phyloP scores from a whole-genome alignment of 345 rosid genomes.

The Moringa oleifera region DNA sequence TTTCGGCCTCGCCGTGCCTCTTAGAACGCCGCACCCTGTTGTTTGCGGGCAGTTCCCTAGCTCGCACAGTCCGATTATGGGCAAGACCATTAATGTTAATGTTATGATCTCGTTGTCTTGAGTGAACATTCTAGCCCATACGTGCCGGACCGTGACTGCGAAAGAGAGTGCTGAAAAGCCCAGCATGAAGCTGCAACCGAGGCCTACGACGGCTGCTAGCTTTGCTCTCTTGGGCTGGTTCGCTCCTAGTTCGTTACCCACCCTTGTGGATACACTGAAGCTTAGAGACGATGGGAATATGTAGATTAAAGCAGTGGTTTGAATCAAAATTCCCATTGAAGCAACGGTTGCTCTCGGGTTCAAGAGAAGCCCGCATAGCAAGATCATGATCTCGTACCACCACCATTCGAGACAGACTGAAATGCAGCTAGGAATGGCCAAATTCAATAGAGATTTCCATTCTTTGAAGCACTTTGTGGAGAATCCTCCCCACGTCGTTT shows the following conservation, averaged over 20 bases:
- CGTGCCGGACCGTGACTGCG: constrained; percentile 39
- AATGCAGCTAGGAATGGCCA: constrained; percentile 69
- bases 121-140: constrained; percentile 71
- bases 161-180: constrained; percentile 49
- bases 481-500: constrained; percentile 52
- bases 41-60: constrained; percentile 82
- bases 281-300: constrained; percentile 80
- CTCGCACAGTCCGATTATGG: constrained; percentile 70
- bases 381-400: constrained; percentile 86
- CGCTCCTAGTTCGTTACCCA: constrained; percentile 69
- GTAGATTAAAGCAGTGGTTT: constrained; percentile 66
- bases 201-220: constrained; percentile 51
- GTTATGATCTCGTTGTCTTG: constrained; percentile 45
- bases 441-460: constrained; percentile 45
- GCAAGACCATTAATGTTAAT: constrained; percentile 50
- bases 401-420: constrained; percentile 91
- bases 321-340: constrained; percentile 79
- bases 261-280: constrained; percentile 70
- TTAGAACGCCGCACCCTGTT: constrained; percentile 65
- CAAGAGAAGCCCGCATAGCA: constrained; percentile 52
- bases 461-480: constrained; percentile 51
- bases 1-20: constrained; percentile 76
- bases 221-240: constrained; percentile 49
- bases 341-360: constrained; percentile 63
- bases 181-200: constrained; percentile 41